phyloP scores from a whole-genome alignment of 768 basidiomycete species.

The Lactarius deliciosus region DNA sequence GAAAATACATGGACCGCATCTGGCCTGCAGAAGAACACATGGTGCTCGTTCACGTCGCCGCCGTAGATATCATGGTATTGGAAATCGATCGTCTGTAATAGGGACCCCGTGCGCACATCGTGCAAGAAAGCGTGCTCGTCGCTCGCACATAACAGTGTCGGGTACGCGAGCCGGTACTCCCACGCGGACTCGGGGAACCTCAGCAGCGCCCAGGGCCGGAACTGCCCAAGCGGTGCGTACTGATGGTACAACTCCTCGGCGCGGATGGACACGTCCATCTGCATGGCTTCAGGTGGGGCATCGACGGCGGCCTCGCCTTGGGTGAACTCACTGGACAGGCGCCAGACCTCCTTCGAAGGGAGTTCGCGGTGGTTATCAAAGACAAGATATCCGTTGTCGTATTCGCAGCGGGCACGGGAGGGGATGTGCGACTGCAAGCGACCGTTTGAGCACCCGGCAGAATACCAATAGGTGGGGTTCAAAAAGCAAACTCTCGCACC shows the following conservation, averaged over 20 bases:
- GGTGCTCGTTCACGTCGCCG: constrained; percentile 59
- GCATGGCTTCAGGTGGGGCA: constrained; percentile 30
- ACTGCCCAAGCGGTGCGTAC: constrained; percentile 45
- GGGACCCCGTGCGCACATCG: constrained; percentile 53
- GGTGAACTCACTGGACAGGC: constrained; percentile 38
- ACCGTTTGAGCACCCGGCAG: neutral
- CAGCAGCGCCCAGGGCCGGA: constrained; percentile 62
- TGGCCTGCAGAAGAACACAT: constrained; percentile 60
- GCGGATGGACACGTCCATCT: constrained; percentile 31
- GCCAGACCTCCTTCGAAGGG: constrained; percentile 70
- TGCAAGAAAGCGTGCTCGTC: constrained; percentile 52
- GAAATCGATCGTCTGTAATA: constrained; percentile 49
- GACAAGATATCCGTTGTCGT: constrained; percentile 65
- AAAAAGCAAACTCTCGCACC: constrained; percentile 39
- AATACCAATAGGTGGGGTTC: constrained; percentile 1
- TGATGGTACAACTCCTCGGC: constrained; percentile 29
- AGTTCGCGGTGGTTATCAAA: constrained; percentile 50
- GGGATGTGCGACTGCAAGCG: constrained; percentile 49
- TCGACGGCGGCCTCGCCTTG: constrained; percentile 12
- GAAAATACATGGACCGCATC: constrained; percentile 53
- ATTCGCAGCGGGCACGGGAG: constrained; percentile 68
- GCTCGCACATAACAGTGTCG: constrained; percentile 56
- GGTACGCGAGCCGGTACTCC: constrained; percentile 70
- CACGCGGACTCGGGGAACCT: constrained; percentile 41
- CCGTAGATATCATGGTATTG: constrained; percentile 45